These are phyloP conservation scores for Phytopythium litorale DNA, from an alignment of 352 stramenopile genomes.

Conservation along the genomic window DNA sequence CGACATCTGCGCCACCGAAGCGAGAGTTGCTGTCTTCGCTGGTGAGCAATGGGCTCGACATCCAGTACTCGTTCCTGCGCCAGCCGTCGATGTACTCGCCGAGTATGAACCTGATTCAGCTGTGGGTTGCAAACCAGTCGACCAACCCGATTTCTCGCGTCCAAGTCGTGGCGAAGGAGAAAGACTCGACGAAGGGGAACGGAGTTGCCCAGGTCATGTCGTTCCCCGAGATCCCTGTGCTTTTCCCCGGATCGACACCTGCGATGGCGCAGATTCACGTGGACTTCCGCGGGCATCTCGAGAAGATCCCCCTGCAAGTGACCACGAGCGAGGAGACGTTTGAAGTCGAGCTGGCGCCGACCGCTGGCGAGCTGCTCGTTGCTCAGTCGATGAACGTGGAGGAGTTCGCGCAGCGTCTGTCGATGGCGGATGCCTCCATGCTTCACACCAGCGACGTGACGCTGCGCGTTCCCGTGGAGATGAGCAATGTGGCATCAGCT, in stretches of 20 bases:
- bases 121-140: conserved; percentile 69
- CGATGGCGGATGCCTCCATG: conserved; percentile 43
- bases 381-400: conserved; percentile 72
- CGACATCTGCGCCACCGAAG: conserved; percentile 23
- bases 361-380: conserved; percentile 61
- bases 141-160: conserved; percentile 50
- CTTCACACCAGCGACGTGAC: conserved; percentile 63
- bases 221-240: conserved; percentile 78
- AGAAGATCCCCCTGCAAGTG: conserved; percentile 64
- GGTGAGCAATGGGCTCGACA: conserved; percentile 49
- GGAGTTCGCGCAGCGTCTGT: conserved; percentile 67
- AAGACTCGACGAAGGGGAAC: conserved; percentile 5
- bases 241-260: conserved; percentile 72
- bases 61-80: conserved; percentile 68
- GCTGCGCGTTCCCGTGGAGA: conserved; percentile 38
- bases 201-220: conserved; percentile 46
- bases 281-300: conserved; percentile 70
- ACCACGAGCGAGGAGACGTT: conserved; percentile 47
- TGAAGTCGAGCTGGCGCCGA: conserved; percentile 52
- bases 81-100: conserved; percentile 54
- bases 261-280: conserved; percentile 82
- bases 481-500: conserved; percentile 44
- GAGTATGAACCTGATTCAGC: conserved; percentile 68
- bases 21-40: conserved; percentile 50
- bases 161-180: conserved; percentile 32